Base-by-base conservation (phyloP, 1,284 basidiomycete species). In the Xerocomus nothofagi region DNA sequence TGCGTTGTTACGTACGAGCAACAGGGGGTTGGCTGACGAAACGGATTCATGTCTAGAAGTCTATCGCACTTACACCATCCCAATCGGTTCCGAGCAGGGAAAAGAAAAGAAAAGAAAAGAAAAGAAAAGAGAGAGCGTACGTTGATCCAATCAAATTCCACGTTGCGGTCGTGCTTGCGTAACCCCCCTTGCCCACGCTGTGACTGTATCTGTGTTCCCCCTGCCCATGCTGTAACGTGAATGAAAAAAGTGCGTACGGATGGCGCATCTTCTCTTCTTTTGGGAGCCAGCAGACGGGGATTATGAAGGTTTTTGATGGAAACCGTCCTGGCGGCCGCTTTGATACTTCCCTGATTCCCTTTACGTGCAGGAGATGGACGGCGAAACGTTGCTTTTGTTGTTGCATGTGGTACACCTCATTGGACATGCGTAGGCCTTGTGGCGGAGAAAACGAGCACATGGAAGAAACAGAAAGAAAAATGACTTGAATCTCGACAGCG, bases 401-500 rank as follows among this genome's bases (percentile, higher is more conserved):
- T 39, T 44, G 41, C 38, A 42, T 39, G 39, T 46, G 23, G n/a
- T n/a, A n/a, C n/a, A 59, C 62, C 52, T 65, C 60, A 65, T 44
- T 15, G n/a, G 37, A 45, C 64, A 66, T 42, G 61, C 62, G 36
- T 32, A 33, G 31, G 45, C 58, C 64, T 38, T 50, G 60, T 49
- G 62, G 55, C 39, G 23, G 24, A 36, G 20, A 14, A 41, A 29
- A 6, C 49, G 55, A 54, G 49, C 47, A 4, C 34, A 39, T 32
- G 17, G 15, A 39, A 49, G 38, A 39, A 44, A 44, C 17, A 24
- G 26, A 17, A 46, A 4, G 18, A 49, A 31, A 15, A n/a, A 38
- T n/a, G 34, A 37, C 20, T 11, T 2, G 31, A 34, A 18, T 39
- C 30, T 51, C 33, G 21, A 39, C 27, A 40, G 33, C 48, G n/a